A percentile compares a stretch with the other conserved stretches of the same genome.
Evolutionary conservation across 208 protist genomes (phyloP).

Genomic region (Trypanosoma rangeli): DNA sequence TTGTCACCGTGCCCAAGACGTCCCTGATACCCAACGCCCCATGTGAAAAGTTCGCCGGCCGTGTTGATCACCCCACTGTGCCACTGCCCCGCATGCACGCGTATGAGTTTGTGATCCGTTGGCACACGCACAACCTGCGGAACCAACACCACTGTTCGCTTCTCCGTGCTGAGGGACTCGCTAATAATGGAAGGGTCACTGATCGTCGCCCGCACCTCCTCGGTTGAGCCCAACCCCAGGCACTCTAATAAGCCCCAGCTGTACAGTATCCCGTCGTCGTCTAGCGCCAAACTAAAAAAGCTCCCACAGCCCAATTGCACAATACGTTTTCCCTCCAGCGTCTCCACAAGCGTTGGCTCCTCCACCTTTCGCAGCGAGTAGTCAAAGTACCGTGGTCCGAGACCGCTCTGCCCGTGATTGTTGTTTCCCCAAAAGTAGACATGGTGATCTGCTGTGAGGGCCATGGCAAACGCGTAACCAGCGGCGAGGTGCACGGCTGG

Average conservation of each 20-base stretch:
- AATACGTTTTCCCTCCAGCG: slow-evolving; percentile 66
- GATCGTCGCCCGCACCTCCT: slow-evolving; percentile 50
- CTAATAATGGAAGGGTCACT: slow-evolving; percentile 35
- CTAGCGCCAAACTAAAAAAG: slow-evolving; percentile 82
- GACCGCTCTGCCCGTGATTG: slow-evolving; percentile 87
- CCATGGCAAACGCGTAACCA: slow-evolving; percentile 87
- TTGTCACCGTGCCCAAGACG: slow-evolving; percentile 78
- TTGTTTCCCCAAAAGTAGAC: slow-evolving; percentile 93
- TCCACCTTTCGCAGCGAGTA: slow-evolving; percentile 64
- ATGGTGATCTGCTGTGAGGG: slow-evolving; percentile 59
- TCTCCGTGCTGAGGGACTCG: slow-evolving; percentile 80
- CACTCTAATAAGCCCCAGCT: slow-evolving; percentile 88
- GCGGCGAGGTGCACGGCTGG: slow-evolving; percentile 59
- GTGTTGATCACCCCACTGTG: slow-evolving; percentile 82
- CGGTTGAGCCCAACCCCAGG: slow-evolving; percentile 60
- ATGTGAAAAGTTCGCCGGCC: slow-evolving; percentile 81
- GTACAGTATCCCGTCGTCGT: slow-evolving; percentile 65
- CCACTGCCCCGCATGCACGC: slow-evolving; percentile 86
- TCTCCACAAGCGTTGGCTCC: slow-evolving; percentile 57
- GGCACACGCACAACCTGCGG: slow-evolving; percentile 67
- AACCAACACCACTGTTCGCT: slow-evolving; percentile 69
- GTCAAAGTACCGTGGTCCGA: slow-evolving; percentile 63
- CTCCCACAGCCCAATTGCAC: slow-evolving; percentile 82
- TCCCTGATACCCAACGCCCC: slow-evolving; percentile 87
- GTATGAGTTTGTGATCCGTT: slow-evolving; percentile 41